These are phyloP conservation scores for Lodderomyces metapsilosis DNA, from an alignment of 1,139 yeast genomes.

Conservation along the genomic window DNA sequence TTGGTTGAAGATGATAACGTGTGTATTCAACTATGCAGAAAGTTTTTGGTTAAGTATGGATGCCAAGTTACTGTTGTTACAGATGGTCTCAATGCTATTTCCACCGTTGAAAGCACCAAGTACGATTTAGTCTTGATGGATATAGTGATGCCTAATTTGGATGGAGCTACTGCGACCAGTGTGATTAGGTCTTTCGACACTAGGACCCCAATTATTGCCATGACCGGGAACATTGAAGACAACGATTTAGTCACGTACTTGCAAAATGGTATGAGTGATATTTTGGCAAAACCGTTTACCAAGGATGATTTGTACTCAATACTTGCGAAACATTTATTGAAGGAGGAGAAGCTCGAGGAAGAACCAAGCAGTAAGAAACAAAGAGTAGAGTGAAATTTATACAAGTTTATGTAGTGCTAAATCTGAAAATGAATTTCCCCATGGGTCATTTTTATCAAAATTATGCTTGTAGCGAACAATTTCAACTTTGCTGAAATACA, in stretches of 20 bases:
- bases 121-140: slow-evolving; percentile 90
- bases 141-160: slow-evolving; percentile 90
- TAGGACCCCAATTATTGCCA: slow-evolving; percentile 85
- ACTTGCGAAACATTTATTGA: slow-evolving; percentile 62
- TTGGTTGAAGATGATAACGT: slow-evolving; percentile 87
- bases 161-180: slow-evolving; percentile 91
- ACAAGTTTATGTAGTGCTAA: slow-evolving; percentile 38
- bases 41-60: slow-evolving; percentile 81
- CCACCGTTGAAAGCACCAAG: slow-evolving; percentile 69
- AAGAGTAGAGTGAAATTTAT: slow-evolving; percentile 6
- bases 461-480: slow-evolving; percentile 17
- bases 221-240: slow-evolving; percentile 87
- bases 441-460: slow-evolving; percentile 29
- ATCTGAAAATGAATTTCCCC: slow-evolving; percentile 58
- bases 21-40: slow-evolving; percentile 74
- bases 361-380: slow-evolving; percentile 12
- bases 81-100: slow-evolving; percentile 87
- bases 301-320: slow-evolving; percentile 78
- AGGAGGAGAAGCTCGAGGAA: slow-evolving; percentile 15
- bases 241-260: slow-evolving; percentile 77
- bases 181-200: slow-evolving; percentile 81
- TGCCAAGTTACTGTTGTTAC: slow-evolving; percentile 91
- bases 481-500: slow-evolving; percentile 30
- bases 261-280: slow-evolving; percentile 89
- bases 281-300: slow-evolving; percentile 88